Evolutionary conservation across 169 alveolate species (phyloP), one percentile per base, ranked within the genome.

Genomic region (Besnoitia besnoiti): DNA sequence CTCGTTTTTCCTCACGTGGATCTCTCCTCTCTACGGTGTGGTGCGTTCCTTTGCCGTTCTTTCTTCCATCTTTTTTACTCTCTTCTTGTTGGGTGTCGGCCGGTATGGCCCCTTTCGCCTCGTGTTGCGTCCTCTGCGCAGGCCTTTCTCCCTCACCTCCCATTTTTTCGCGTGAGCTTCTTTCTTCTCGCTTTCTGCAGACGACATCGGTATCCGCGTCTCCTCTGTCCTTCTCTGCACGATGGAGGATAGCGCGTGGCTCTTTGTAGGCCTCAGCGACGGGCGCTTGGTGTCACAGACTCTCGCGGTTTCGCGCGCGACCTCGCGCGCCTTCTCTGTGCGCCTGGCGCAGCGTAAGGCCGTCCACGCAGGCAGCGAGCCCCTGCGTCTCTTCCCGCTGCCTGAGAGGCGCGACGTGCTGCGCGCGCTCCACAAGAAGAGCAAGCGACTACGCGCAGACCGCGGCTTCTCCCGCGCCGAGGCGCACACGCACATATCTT

Each of bases 251-350:
- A 39, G n/a, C 85, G 10, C 85, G 14, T 39, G 51, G 12, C 44
- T 77, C 44, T 46, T 87, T 5, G 85, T 67, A 3, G 91, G 91
- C 44, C 67, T 87, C 39, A 87, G 91, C 85, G 73, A 87, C 73
- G 91, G 91, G 44, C 80, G 85, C 59, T 61, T 87, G 33, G 91
- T 87, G 51, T 42, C 73, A 33, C 55, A 55, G 46, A 50, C 84
- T 27, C 85, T 87, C 35, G 85, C 55, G 47, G 30, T 87, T 27
- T 77, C 91, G 0, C 82, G 30, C 5, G 21, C 30, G 77, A 7
- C 8, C 33, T 19, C 37, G 8, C 77, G 37, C 37, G 35, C 12
- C 37, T 61, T 61, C 21, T 61, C 77, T 61, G 77, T 61, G 77
- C 30, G 40, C 77, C 77, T 61, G 37, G 8, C 30, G 33, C 77